Evolutionary conservation across 2,329 filamentous ascomycete genomes (phyloP), one percentile per base, ranked within the genome.

Genomic region (Trichoderma sp.): DNA sequence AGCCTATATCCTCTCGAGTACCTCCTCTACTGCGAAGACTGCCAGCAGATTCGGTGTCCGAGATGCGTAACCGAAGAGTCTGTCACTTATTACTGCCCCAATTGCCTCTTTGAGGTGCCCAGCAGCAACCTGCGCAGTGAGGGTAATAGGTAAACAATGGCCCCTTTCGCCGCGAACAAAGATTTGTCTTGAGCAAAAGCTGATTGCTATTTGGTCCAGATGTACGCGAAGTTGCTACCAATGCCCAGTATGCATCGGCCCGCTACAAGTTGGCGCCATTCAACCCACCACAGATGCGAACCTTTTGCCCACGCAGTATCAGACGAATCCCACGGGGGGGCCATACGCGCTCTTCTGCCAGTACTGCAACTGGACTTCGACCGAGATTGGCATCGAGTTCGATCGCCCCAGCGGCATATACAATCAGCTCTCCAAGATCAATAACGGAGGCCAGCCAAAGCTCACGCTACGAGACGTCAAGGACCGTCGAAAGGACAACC

Each of bases 161-260:
- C 52, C 43, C 35, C 53, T 62, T 40, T 52, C 35, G 21, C 21
- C 27, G 1, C 16, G 19, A 57, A 21, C n/a, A 3, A 4, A 10
- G 6, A 13, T 29, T 35, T 14, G n/a, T 63, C 31, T 29, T 49
- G 35, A 19, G 11, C 24, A 49, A 56, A 56, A n/a, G 19, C 69
- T 70, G n/a, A 68, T 19, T 21, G 8, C 33, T 52, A 7, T 47
- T 47, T 11, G 64, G 33, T 16, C 14, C 71, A 95, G 94, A 77
- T 97, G 96, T 78, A 95, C 93, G 21, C 87, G 96, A 73, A 97
- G 94, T 78, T 99, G 96, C 81, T 98, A 96, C 83, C 93, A 96
- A 77, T 99, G 96, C 75, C 96, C 96, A 0, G 84, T 94, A 72
- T 99, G 96, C 79, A 89, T 92, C 33, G 89, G 93, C 0, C 92